Percentiles rank a stretch among this genome's conserved stretches.
These are phyloP conservation scores for Pichia phayaonensis DNA, from an alignment of 805 yeast genomes.

Conservation along the genomic window DNA sequence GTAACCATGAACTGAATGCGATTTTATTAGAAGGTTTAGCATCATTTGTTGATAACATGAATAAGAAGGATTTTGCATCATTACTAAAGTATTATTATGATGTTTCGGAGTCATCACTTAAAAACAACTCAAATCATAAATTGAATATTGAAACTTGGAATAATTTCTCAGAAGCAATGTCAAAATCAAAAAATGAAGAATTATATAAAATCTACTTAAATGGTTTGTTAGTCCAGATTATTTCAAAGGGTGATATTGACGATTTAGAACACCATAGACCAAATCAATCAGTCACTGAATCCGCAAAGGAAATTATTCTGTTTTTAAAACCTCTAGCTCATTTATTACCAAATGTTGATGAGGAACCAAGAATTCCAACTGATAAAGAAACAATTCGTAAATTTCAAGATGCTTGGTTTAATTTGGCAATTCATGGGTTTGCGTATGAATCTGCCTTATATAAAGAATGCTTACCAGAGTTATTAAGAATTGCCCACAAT, in stretches of 20 bases:
- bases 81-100: constrained; percentile 51
- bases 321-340: constrained; percentile 69
- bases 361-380: constrained; percentile 34
- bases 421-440: constrained; percentile 86
- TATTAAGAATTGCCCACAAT: constrained; percentile 70
- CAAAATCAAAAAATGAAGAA: constrained; percentile 31
- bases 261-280: constrained; percentile 69
- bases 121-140: constrained; percentile 22
- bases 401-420: constrained; percentile 91
- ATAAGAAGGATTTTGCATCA: constrained; percentile 61
- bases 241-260: constrained; percentile 74
- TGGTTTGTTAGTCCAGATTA: constrained; percentile 59
- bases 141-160: constrained; percentile 38
- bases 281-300: constrained; percentile 59
- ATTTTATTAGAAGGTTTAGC: constrained; percentile 56
- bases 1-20: constrained; percentile 45
- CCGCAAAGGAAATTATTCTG: constrained; percentile 59
- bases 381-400: constrained; percentile 47
- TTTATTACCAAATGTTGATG: constrained; percentile 53
- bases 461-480: constrained; percentile 36
- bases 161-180: constrained; percentile 31
- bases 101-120: constrained; percentile 37
- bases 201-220: constrained; percentile 50
- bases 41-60: constrained; percentile 51
- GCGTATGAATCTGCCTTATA: constrained; percentile 51